These are phyloP conservation scores for Cryphonectria naterciae DNA, from an alignment of 2,329 filamentous ascomycete species.

Conservation along the genomic window DNA sequence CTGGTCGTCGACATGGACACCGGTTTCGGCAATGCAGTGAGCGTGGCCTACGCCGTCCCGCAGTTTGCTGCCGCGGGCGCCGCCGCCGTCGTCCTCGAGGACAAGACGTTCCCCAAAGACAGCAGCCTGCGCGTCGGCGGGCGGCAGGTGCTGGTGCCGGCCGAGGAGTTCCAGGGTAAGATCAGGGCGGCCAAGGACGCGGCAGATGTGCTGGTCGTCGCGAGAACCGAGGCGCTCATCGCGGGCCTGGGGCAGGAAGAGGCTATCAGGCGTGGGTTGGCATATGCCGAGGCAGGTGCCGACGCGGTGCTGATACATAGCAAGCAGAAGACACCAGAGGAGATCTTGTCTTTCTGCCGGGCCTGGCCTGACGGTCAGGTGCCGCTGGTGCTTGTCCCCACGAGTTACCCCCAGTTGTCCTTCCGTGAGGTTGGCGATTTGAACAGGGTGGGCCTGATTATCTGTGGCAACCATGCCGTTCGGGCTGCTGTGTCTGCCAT, in stretches of 20 bases:
- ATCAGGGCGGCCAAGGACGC: conserved; percentile 51
- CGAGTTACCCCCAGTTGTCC: conserved; percentile 1
- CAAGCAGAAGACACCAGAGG: conserved; percentile 8
- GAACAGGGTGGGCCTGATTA: conserved; percentile 4
- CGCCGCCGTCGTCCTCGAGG: conserved; percentile 48
- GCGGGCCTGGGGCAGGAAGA: conserved; percentile 46
- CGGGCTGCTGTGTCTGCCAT: not conserved
- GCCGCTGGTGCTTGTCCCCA: conserved; percentile 6
- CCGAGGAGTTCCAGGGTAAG: conserved; percentile 50
- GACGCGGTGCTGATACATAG: conserved; percentile 45
- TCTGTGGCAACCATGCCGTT: conserved; percentile 11
- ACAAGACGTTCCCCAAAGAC: conserved; percentile 55
- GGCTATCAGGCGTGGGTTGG: conserved; percentile 44
- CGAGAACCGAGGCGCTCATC: conserved; percentile 48
- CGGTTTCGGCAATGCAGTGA: conserved; percentile 52
- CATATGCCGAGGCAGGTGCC: conserved; percentile 48
- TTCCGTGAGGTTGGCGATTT: conserved; percentile 5
- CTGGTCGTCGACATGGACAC: conserved; percentile 53
- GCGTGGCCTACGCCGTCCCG: conserved; percentile 50
- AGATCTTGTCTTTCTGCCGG: conserved; percentile 2
- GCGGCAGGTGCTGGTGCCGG: conserved; percentile 47
- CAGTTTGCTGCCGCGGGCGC: conserved; percentile 46
- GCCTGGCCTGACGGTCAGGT: conserved; percentile 6
- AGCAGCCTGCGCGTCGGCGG: conserved; percentile 46
- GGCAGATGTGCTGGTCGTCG: conserved; percentile 51